Conservation (phyloP, 225 moss, liverwort and hornwort genomes). For the Takakia lepidozioides region DNA sequence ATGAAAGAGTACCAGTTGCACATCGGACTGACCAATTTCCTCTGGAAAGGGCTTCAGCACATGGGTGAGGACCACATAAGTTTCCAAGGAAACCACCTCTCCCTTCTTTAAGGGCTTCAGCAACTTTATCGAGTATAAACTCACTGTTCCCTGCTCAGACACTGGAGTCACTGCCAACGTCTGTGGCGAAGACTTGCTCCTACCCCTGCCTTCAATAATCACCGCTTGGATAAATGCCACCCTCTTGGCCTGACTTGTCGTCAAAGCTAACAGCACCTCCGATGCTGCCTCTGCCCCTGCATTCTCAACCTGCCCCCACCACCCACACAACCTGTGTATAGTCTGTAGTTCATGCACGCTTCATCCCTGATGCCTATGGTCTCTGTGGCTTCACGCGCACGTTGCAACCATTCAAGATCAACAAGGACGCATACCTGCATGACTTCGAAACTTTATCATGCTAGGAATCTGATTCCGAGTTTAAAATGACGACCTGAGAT, state of each 20-base stretch:
- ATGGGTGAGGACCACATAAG: constrained; percentile 61
- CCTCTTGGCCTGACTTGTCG: constrained; percentile 37
- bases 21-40: constrained; percentile 67
- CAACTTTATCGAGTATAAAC: constrained; percentile 49
- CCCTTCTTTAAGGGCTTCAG: constrained; percentile 52
- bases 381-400: background rate
- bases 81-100: constrained; percentile 36
- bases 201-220: constrained; percentile 51
- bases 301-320: constrained; percentile 44
- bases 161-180: constrained; percentile 26
- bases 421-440: too few species aligned
- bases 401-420: too few species aligned
- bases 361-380: background rate
- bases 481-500: too few species aligned
- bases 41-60: constrained; percentile 70
- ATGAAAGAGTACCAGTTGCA: constrained; percentile 56
- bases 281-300: constrained; percentile 46
- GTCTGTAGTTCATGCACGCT: background rate
- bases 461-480: too few species aligned
- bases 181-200: constrained; percentile 16
- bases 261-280: constrained; percentile 51
- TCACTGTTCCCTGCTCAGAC: constrained; percentile 27
- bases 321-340: background rate
- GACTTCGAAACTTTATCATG: too few species aligned
- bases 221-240: constrained; percentile 66